These are phyloP conservation scores for Myxozyma geophila DNA, from an alignment of 805 yeast species.

Conservation along the genomic window DNA sequence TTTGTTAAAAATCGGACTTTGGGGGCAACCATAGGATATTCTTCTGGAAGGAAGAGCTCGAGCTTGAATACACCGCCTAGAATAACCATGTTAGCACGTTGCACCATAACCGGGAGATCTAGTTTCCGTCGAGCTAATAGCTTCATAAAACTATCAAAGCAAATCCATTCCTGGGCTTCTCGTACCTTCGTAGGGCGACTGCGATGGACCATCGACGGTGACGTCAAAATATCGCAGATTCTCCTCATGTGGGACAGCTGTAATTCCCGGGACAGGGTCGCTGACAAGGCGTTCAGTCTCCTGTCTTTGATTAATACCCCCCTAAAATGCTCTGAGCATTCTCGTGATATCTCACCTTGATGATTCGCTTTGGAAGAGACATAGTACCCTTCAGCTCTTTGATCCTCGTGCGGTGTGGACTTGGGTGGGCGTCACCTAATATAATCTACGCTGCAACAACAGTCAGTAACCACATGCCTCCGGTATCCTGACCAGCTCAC, in stretches of 20 bases:
- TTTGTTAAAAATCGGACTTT: conserved; percentile 91
- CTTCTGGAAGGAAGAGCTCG: conserved; percentile 91
- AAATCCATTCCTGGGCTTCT: too few species aligned
- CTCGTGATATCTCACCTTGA: conserved; percentile 58
- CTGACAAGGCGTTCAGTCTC: conserved; percentile 90
- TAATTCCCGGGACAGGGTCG: conserved; percentile 96
- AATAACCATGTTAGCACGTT: not conserved
- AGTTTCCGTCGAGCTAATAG: too few species aligned
- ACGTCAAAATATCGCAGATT: conserved; percentile 92
- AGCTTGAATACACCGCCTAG: conserved; percentile 67
- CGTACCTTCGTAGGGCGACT: conserved; percentile 87
- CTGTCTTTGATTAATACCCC: conserved; percentile 43
- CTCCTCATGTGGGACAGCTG: conserved; percentile 91
- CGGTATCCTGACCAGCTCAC: too few species aligned
- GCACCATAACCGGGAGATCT: too few species aligned
- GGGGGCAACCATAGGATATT: conserved; percentile 88
- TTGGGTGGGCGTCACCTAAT: not conserved
- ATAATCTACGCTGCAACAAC: not conserved
- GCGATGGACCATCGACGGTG: conserved; percentile 85
- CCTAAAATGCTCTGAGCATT: not conserved
- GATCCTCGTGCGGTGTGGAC: not conserved
- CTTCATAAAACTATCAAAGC: too few species aligned
- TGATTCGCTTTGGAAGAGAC: conserved; percentile 85
- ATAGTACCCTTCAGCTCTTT: conserved; percentile 8
- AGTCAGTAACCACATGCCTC: not conserved